These are phyloP conservation scores for Sclerotinia minor DNA, from an alignment of 2,329 filamentous ascomycete species.

Conservation along the genomic window DNA sequence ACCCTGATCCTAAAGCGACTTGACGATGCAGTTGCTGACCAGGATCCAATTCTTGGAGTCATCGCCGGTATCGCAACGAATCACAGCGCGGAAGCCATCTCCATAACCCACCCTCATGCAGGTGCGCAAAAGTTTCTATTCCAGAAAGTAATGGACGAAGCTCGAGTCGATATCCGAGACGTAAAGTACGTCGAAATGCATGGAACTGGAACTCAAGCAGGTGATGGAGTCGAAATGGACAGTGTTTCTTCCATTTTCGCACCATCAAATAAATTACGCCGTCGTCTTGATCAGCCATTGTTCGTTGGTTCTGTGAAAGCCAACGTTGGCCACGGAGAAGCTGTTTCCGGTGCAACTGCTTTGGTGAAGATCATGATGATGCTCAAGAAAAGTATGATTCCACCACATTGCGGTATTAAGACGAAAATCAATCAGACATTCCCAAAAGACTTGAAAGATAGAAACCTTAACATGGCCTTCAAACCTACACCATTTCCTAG, in stretches of 20 bases:
- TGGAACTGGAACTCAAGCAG: constrained; percentile 27
- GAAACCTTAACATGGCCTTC: constrained; percentile 33
- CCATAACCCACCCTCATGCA: constrained; percentile 21
- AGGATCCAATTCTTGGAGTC: constrained; percentile 57
- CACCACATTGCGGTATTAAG: constrained; percentile 37
- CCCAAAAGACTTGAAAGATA: constrained; percentile 43
- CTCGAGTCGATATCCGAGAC: constrained; percentile 23
- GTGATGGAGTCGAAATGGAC: constrained; percentile 26
- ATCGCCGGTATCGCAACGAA: constrained; percentile 50
- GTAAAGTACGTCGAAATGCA: constrained; percentile 29
- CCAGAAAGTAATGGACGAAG: constrained; percentile 25
- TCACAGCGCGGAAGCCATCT: constrained; percentile 38
- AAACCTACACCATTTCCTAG: constrained; percentile 30
- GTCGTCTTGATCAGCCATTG: constrained; percentile 23
- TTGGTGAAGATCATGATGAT: constrained; percentile 40
- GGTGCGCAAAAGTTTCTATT: constrained; percentile 26
- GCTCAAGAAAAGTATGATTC: constrained; percentile 35
- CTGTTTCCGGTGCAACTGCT: constrained; percentile 34
- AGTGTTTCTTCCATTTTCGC: constrained; percentile 25
- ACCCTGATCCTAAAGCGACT: constrained; percentile 55
- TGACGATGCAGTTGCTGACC: constrained; percentile 47
- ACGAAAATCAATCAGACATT: constrained; percentile 39
- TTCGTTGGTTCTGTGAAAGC: constrained; percentile 25
- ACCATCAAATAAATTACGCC: constrained; percentile 34
- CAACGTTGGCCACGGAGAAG: constrained; percentile 26